phyloP scores from a whole-genome alignment of 164 flowering plant species.

The Chimonanthus praecox region DNA sequence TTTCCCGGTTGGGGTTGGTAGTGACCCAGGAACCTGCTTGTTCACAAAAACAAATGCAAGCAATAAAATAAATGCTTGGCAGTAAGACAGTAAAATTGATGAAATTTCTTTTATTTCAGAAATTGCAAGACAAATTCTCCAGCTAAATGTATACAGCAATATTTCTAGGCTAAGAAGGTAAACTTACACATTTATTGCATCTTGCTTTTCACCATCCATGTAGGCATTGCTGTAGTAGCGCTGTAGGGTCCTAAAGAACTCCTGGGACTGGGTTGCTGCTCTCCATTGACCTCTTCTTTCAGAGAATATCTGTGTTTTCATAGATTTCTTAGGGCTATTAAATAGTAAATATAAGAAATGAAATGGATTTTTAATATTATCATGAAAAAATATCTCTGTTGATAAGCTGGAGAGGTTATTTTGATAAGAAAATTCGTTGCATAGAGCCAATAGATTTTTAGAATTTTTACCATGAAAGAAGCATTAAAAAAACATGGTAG shows the following conservation, averaged over 20 bases:
- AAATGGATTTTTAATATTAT: neutral
- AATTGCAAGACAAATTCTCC: neutral
- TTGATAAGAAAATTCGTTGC: too few species aligned
- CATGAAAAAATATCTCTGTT: neutral
- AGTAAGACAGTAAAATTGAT: neutral
- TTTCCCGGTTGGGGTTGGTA: slow-evolving; percentile 76
- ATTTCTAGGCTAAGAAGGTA: neutral
- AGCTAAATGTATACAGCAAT: neutral
- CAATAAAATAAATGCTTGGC: neutral
- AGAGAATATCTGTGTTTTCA: slow-evolving; percentile 60
- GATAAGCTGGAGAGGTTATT: too few species aligned
- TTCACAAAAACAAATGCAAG: neutral
- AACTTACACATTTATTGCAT: slow-evolving; percentile 89
- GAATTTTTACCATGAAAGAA: too few species aligned
- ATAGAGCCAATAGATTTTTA: too few species aligned
- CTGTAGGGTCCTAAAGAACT: slow-evolving; percentile 76
- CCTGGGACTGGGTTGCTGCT: slow-evolving; percentile 85
- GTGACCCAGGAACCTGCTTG: slow-evolving; percentile 82
- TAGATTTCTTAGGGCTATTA: neutral
- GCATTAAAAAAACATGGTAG: too few species aligned
- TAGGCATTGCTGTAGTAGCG: slow-evolving; percentile 86
- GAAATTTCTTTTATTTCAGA: neutral
- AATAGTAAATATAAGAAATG: too few species aligned
- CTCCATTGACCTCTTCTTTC: slow-evolving; percentile 93
- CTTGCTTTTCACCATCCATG: slow-evolving; percentile 93